Percentiles rank a stretch among this genome's conserved stretches.
Evolutionary conservation across 2,329 filamentous ascomycete genomes (phyloP).

Genomic region (Bipolaris oryzae): DNA sequence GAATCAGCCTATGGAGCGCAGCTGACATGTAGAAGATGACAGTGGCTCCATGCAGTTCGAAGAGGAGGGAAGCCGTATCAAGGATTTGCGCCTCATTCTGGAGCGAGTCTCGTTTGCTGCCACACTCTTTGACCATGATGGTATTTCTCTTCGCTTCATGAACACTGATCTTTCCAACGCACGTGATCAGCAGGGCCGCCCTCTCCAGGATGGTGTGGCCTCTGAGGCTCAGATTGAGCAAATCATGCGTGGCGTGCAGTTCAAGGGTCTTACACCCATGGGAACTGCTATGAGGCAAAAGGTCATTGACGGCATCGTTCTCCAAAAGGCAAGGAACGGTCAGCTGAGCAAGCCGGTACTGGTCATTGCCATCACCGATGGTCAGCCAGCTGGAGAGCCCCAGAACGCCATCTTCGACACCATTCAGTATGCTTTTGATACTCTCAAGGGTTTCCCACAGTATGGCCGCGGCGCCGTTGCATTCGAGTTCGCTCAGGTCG

Average conservation of each 20-base stretch:
- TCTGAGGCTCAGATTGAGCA: slow-evolving; percentile 63
- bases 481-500: slow-evolving; percentile 73
- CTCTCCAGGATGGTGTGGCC: slow-evolving; percentile 60
- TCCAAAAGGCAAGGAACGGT: slow-evolving; percentile 58
- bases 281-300: slow-evolving; percentile 67
- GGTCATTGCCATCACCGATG: slow-evolving; percentile 70
- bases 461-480: slow-evolving; percentile 65
- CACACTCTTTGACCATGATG: slow-evolving; percentile 72
- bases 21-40: slow-evolving; percentile 58
- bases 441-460: slow-evolving; percentile 53
- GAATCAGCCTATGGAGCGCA: not conserved
- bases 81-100: slow-evolving; percentile 69
- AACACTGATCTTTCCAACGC: slow-evolving; percentile 58
- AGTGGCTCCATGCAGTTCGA: slow-evolving; percentile 73
- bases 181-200: slow-evolving; percentile 38
- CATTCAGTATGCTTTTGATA: slow-evolving; percentile 60
- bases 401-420: slow-evolving; percentile 63
- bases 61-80: slow-evolving; percentile 69
- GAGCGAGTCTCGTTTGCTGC: slow-evolving; percentile 67
- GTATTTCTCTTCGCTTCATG: slow-evolving; percentile 73
- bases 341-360: slow-evolving; percentile 68
- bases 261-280: slow-evolving; percentile 71
- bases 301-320: slow-evolving; percentile 66
- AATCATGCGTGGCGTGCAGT: slow-evolving; percentile 64
- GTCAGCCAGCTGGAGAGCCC: slow-evolving; percentile 68